Percentiles rank a stretch among this genome's conserved stretches.
Conservation (phyloP, 2,329 filamentous ascomycete genomes). For the Aspergillus brasiliensis region DNA sequence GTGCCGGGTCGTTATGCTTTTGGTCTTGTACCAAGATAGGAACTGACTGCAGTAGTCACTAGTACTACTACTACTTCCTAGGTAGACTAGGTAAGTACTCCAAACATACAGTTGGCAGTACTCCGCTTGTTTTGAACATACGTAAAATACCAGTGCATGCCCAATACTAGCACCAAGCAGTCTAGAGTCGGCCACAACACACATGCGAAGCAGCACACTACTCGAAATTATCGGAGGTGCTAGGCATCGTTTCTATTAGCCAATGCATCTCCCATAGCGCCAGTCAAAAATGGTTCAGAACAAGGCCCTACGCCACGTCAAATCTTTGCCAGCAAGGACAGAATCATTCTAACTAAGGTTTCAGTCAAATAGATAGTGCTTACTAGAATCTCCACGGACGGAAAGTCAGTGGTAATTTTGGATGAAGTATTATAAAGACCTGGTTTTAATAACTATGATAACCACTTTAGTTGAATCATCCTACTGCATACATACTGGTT, state of each 20-base stretch:
- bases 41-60: constrained; percentile 20
- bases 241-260: neutral
- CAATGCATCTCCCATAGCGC: neutral
- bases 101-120: neutral
- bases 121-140: neutral
- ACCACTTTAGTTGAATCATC: neutral
- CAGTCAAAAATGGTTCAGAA: neutral
- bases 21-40: constrained; percentile 18
- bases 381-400: neutral
- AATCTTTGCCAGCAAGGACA: neutral
- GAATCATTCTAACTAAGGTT: neutral
- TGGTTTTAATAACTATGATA: neutral
- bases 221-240: neutral
- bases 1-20: constrained; percentile 19
- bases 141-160: neutral
- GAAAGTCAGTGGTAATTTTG: no score
- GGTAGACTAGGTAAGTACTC: neutral
- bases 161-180: neutral
- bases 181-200: neutral
- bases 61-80: neutral
- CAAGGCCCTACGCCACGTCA: neutral
- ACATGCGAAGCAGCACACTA: neutral
- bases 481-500: no score
- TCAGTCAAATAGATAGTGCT: neutral
- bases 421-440: no score